Conservation (phyloP, 176 grass and related monocot genomes). For the Eragrostis curvula region DNA sequence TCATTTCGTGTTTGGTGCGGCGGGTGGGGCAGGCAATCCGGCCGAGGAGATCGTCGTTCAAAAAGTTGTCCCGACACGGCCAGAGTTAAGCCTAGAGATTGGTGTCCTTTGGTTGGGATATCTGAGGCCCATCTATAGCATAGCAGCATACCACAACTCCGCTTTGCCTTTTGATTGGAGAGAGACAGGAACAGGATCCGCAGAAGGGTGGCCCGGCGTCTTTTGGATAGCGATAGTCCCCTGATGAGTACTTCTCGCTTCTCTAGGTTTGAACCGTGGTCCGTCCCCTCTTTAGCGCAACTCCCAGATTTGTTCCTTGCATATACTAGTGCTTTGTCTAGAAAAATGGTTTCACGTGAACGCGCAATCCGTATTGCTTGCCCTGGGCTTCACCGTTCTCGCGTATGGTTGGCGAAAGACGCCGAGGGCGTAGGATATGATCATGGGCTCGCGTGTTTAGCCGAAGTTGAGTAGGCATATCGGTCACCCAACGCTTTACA, state of each 20-base stretch:
- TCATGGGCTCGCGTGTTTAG: background rate
- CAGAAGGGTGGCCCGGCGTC: conserved; percentile 32
- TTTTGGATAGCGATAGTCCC: conserved; percentile 75
- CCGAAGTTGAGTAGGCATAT: too few relatives aligned
- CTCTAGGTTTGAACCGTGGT: conserved; percentile 49
- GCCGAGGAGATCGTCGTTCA: conserved; percentile 72
- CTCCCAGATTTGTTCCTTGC: conserved; percentile 3
- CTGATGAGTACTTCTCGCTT: conserved; percentile 26
- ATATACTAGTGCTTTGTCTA: background rate
- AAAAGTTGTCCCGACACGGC: conserved; percentile 79
- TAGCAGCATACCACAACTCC: background rate
- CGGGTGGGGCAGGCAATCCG: conserved; percentile 43
- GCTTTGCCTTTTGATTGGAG: conserved; percentile 42
- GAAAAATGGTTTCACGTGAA: background rate
- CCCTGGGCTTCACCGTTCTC: too few relatives aligned
- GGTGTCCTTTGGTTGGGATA: conserved; percentile 63
- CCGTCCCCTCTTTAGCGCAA: background rate
- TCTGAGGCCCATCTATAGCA: background rate
- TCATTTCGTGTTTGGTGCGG: conserved; percentile 30
- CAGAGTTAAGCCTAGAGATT: conserved; percentile 89
- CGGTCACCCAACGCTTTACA: background rate
- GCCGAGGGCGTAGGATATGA: background rate
- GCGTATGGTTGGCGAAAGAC: too few relatives aligned
- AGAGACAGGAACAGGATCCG: conserved; percentile 20
- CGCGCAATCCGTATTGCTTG: background rate